A percentile compares a stretch with the other conserved stretches of the same genome.
phyloP scores from a whole-genome alignment of 257 asterid species.

The Ilex asprella region DNA sequence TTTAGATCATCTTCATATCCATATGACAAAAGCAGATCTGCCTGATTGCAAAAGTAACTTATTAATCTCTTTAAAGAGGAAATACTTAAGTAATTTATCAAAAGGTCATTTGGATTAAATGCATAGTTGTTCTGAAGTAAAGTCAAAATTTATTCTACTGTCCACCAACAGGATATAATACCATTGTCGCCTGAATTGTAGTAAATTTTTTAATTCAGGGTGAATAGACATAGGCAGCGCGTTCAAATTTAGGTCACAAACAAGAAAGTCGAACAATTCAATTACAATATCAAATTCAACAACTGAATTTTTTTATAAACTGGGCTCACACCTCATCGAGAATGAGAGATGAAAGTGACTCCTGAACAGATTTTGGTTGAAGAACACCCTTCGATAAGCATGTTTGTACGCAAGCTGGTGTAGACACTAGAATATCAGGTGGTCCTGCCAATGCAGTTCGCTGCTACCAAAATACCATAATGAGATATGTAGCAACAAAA shows the following conservation, averaged over 20 bases:
- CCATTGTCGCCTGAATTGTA: too few species aligned
- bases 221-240: too few species aligned
- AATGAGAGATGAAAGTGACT: slow-evolving; percentile 74
- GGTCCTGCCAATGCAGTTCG: slow-evolving; percentile 70
- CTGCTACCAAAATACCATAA: slow-evolving; percentile 26
- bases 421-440: slow-evolving; percentile 74
- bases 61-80: slow-evolving; percentile 6
- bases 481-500: background rate
- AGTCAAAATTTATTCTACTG: too few species aligned
- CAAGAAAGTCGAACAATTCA: background rate
- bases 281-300: too few species aligned
- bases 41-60: slow-evolving; percentile 44
- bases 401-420: slow-evolving; percentile 78
- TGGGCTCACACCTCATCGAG: slow-evolving; percentile 80
- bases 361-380: slow-evolving; percentile 62
- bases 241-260: too few species aligned
- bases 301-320: background rate
- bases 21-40: slow-evolving; percentile 90
- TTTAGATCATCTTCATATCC: slow-evolving; percentile 87
- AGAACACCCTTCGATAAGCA: slow-evolving; percentile 55
- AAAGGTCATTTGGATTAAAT: background rate
- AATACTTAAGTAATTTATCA: background rate
- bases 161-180: too few species aligned
- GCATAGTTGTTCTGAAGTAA: too few species aligned
- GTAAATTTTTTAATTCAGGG: too few species aligned